Percentiles rank a stretch among this genome's conserved stretches.
Evolutionary conservation across 768 basidiomycete species (phyloP).

Genomic region (Lyophyllum semitale): DNA sequence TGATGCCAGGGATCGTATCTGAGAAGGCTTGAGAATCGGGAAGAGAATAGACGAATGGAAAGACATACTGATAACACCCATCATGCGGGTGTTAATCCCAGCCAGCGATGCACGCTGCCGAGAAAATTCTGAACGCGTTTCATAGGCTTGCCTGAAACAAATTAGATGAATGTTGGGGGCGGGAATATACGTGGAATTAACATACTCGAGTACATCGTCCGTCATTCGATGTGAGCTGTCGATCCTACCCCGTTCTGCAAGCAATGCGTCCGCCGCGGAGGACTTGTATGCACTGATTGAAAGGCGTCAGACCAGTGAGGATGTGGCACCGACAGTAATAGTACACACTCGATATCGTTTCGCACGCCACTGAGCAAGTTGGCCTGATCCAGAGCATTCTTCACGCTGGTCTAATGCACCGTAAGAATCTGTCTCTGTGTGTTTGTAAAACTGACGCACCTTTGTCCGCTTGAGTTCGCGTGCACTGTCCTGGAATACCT

Average conservation of each 20-base stretch:
- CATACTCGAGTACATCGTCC: slow-evolving; percentile 86
- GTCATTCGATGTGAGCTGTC: slow-evolving; percentile 95
- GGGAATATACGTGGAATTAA: neutral
- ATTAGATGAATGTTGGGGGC: slow-evolving; percentile 3
- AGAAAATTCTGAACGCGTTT: slow-evolving; percentile 90
- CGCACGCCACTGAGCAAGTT: slow-evolving; percentile 89
- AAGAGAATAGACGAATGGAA: slow-evolving; percentile 2
- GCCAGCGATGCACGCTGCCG: slow-evolving; percentile 76
- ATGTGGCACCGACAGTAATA: neutral
- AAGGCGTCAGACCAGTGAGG: neutral
- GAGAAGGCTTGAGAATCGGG: neutral
- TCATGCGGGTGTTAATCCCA: slow-evolving; percentile 84
- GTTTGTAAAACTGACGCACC: slow-evolving; percentile 39
- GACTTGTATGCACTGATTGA: slow-evolving; percentile 82
- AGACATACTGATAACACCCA: slow-evolving; percentile 74
- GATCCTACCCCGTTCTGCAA: slow-evolving; percentile 86
- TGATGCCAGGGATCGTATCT: slow-evolving; percentile 95
- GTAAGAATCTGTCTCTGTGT: neutral
- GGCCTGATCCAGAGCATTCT: slow-evolving; percentile 81
- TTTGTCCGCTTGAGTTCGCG: slow-evolving; percentile 87
- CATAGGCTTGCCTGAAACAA: slow-evolving; percentile 87
- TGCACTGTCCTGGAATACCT: slow-evolving; percentile 85
- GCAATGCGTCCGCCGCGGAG: slow-evolving; percentile 80
- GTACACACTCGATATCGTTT: slow-evolving; percentile 89
- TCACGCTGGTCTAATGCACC: slow-evolving; percentile 68